These are phyloP conservation scores for Apiospora aurea DNA, from an alignment of 2,329 filamentous ascomycete species.

Conservation along the genomic window DNA sequence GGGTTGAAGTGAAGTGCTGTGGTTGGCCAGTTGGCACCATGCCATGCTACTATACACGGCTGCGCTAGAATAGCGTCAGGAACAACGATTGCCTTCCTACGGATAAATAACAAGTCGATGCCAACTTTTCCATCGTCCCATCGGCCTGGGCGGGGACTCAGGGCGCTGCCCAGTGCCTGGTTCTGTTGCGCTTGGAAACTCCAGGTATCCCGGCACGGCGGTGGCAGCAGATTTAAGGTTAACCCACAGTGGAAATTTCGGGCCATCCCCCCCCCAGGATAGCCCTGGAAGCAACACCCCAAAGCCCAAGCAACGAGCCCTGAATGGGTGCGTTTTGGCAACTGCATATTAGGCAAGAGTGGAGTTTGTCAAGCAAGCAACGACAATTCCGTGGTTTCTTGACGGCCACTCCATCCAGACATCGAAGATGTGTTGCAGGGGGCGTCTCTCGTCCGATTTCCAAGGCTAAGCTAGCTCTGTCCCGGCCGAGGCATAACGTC, in stretches of 20 bases:
- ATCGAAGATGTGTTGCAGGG: background rate
- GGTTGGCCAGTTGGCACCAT: background rate
- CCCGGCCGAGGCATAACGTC: background rate
- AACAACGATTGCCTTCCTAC: too few relatives aligned
- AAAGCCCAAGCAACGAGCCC: background rate
- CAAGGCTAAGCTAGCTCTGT: background rate
- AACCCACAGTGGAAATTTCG: slow-evolving; percentile 1
- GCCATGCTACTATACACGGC: slow-evolving; percentile 3
- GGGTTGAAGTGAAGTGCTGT: background rate
- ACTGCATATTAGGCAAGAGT: background rate
- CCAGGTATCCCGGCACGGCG: background rate
- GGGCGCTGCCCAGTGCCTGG: background rate
- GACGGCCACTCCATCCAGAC: background rate
- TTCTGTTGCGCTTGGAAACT: background rate
- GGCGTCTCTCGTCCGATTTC: background rate
- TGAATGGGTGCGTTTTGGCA: background rate
- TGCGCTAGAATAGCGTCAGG: background rate
- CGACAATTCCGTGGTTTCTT: background rate
- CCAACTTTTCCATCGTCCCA: background rate
- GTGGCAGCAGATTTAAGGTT: slow-evolving; percentile 14
- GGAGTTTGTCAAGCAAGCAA: background rate
- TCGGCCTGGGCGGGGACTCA: background rate
- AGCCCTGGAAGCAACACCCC: background rate
- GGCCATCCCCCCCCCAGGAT: background rate
- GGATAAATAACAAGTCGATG: background rate